Evolutionary conservation across 371 early-diverging fungal species (phyloP), one percentile per base, ranked within the genome.

Genomic region (Rhizopus arrhizus): DNA sequence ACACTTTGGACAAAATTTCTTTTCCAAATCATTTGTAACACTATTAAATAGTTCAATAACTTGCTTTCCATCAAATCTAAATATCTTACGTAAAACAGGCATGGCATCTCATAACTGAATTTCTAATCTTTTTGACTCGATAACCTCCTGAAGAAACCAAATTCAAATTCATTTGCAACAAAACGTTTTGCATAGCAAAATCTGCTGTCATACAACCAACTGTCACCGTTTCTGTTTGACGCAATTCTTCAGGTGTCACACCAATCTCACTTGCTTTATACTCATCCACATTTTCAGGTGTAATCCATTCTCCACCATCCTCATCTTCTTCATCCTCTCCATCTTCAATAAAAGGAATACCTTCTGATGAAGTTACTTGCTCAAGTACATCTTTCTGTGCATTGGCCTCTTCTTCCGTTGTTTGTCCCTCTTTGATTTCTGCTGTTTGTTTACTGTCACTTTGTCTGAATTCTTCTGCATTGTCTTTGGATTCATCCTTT

Each of bases 131-230:
- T 40, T 74, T 84, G 58, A 98, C 90, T 16, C 81, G 73, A 40
- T 91, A 68, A 45, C 97, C 98, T 65, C 96, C 96, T 4, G 91
- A 73, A 9, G 93, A 91, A 4, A 95, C 74, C 40, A 97, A 80
- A 47, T 84, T 82, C 66, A 98, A 74, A 42, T 90, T 86, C 93
- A 97, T 94, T 75, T 95, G 94, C 53, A 98, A 77, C 48, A 97
- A 70, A 11, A 97, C 95, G 76, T 96, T 97, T 85, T 97, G 98
- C 95, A 97, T 94, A 15, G 98, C 96, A 73, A 91, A 98, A 84
- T 98, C 98, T 4, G 85, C 74, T 0, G 98, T 95, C 63, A 94
- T 91, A 75, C 96, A 97, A 9, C 92, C 96, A 4, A 96, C 96
- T 31, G 78, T 73, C 64, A 89, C 77, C 12, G 64, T 48, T 35